phyloP scores from a whole-genome alignment of 192 early-diverging fungal genomes.

The Dimargaris verticillata region DNA sequence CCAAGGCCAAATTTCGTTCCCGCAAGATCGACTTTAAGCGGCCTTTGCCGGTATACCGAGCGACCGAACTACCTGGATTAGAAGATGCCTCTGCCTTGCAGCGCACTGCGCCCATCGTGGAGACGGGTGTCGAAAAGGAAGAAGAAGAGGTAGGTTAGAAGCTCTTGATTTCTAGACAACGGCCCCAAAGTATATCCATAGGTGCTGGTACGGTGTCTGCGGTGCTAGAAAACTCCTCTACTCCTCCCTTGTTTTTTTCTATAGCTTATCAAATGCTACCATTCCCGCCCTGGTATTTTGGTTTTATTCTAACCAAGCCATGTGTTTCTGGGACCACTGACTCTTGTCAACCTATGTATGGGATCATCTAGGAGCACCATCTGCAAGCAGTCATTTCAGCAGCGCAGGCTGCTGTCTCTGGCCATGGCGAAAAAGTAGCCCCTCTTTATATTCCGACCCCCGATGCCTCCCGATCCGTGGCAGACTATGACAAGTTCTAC shows the following conservation, averaged over 20 bases:
- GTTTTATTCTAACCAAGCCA: no score
- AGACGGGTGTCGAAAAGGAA: slow-evolving; percentile 95
- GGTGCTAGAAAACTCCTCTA: no score
- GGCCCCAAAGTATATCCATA: no score
- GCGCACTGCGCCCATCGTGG: slow-evolving; percentile 44
- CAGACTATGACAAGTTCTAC: slow-evolving; percentile 56
- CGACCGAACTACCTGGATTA: slow-evolving; percentile 67
- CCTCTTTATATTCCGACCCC: slow-evolving; percentile 77
- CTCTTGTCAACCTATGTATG: background rate
- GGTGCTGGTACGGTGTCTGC: no score
- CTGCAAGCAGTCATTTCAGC: slow-evolving; percentile 81
- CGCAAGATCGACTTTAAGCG: slow-evolving; percentile 83
- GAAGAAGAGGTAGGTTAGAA: no score
- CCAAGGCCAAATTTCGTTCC: slow-evolving; percentile 36
- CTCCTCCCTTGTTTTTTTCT: no score
- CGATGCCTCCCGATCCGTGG: slow-evolving; percentile 58
- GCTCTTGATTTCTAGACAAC: no score
- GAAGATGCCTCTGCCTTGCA: slow-evolving; percentile 55
- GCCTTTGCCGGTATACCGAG: slow-evolving; percentile 61
- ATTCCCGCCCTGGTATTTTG: no score
- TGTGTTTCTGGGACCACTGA: slow-evolving; percentile 10
- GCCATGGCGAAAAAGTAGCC: slow-evolving; percentile 36
- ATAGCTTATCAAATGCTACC: no score
- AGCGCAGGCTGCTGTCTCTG: slow-evolving; percentile 42
- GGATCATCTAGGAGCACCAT: slow-evolving; percentile 78